Base-by-base conservation (phyloP, 345 rosid genomes). In the Brassica juncea region DNA sequence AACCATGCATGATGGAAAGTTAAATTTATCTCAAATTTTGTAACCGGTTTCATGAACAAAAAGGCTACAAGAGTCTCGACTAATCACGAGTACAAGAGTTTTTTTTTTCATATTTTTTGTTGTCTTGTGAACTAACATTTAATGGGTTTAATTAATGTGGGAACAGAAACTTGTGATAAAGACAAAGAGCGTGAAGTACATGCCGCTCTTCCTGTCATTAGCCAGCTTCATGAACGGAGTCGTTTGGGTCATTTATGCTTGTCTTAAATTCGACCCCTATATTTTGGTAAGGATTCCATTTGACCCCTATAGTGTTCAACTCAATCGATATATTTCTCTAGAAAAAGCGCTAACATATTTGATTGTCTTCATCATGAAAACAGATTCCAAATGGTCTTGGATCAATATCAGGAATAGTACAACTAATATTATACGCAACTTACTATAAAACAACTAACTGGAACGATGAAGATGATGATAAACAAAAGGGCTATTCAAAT, bases 151-250 rank as follows among this genome's bases (percentile, higher is more conserved):
- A 4, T 66, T 55, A 47, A 79, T 32, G 65, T 80, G 57, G 14
- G 58, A 79, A 49, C 86, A 91, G 97, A 77, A 30, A 73, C 79
- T 68, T 81, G 98, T 91, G 67, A 88, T 91, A 71, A 67, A 49
- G 81, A 86, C 97, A 42, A 93, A 85, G 88, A 93, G 98, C 65
- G 97, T 93, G 35, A 90, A 89, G 88, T 93, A 84, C 89, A 89
- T 93, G 98, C 98, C 98, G 0, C 81, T 93, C 76, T 66, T 19
- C 39, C 79, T 93, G 3, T 86, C 98, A 4, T 30, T 91, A 2
- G 84, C 90, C 35, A 88, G 75, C 81, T 72, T 90, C 2, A 58
- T 69, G 44, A 91, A 91, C 39, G 97, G 93, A 0, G 0, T 80
- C 66, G 35, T 91, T 37, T 93, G 97, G 98, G 60, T 76, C 3